Percentiles rank a stretch among this genome's conserved stretches.
These are phyloP conservation scores for Casuarina equisetifolia DNA, from an alignment of 306 rosid species.

Conservation along the genomic window DNA sequence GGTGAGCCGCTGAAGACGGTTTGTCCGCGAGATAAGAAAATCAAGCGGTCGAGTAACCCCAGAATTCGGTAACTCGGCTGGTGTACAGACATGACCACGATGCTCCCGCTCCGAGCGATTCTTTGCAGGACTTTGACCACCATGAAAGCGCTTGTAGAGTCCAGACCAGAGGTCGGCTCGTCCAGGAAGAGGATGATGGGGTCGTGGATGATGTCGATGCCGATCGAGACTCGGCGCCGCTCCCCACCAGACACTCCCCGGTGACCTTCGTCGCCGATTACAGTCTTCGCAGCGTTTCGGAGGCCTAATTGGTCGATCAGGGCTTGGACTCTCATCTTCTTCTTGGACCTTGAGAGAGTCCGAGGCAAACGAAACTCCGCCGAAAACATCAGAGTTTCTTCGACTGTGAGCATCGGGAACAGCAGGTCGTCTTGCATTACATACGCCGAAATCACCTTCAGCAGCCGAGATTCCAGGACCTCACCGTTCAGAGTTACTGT, in stretches of 20 bases:
- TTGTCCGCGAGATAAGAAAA: conserved; percentile 81
- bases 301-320: conserved; percentile 89
- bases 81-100: conserved; percentile 88
- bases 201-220: conserved; percentile 88
- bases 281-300: conserved; percentile 69
- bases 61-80: conserved; percentile 90
- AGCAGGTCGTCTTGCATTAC: conserved; percentile 96
- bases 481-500: conserved; percentile 74
- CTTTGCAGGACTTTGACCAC: conserved; percentile 91
- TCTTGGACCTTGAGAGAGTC: conserved; percentile 72
- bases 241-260: conserved; percentile 97
- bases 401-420: conserved; percentile 97
- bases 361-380: conserved; percentile 89
- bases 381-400: conserved; percentile 86
- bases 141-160: conserved; percentile 94
- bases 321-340: conserved; percentile 71
- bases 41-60: conserved; percentile 68
- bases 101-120: conserved; percentile 95
- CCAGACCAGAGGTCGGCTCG: conserved; percentile 94
- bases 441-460: conserved; percentile 87
- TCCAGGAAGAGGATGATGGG: conserved; percentile 87
- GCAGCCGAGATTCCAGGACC: conserved; percentile 60
- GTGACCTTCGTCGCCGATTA: conserved; percentile 91
- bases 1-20: conserved; percentile 91
- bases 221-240: conserved; percentile 88